A percentile compares a stretch with the other conserved stretches of the same genome.
Conservation (phyloP, 2,329 filamentous ascomycete species). For the Uncinocarpus reesii region DNA sequence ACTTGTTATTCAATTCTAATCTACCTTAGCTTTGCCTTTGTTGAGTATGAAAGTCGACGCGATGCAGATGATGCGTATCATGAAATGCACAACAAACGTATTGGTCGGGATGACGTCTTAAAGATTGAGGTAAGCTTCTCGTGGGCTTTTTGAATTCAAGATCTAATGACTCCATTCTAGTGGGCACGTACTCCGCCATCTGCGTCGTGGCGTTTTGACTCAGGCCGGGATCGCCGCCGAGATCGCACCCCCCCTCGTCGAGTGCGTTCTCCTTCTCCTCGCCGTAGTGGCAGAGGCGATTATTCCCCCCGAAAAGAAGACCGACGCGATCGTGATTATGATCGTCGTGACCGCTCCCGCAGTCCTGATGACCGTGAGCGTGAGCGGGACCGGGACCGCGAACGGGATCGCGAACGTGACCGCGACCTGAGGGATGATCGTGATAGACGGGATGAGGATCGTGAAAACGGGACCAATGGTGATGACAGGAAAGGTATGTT, state of each 20-base stretch:
- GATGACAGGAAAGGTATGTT: constrained; percentile 76
- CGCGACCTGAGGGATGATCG: constrained; percentile 44
- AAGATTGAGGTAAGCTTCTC: constrained; percentile 76
- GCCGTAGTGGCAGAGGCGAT: constrained; percentile 51
- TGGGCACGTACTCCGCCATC: constrained; percentile 98
- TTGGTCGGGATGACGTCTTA: constrained; percentile 85
- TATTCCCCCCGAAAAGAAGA: constrained; percentile 86
- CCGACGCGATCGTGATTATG: constrained; percentile 63
- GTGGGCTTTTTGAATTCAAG: background rate
- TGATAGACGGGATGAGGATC: constrained; percentile 55
- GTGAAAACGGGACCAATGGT: constrained; percentile 68
- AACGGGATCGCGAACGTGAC: constrained; percentile 46
- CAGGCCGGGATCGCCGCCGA: constrained; percentile 50
- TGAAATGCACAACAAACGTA: constrained; percentile 99
- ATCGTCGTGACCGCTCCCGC: constrained; percentile 60
- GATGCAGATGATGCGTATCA: constrained; percentile 98
- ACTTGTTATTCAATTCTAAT: background rate
- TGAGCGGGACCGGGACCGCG: constrained; percentile 48
- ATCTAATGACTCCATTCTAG: constrained; percentile 39
- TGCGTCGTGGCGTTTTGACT: constrained; percentile 96
- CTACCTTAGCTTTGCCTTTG: constrained; percentile 72
- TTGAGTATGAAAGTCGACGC: constrained; percentile 96
- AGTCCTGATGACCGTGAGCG: constrained; percentile 47
- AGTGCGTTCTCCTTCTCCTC: constrained; percentile 49
- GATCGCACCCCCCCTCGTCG: constrained; percentile 66